Base-by-base conservation (phyloP, 2,329 filamentous ascomycete species). In the Fragosphaeria purpurea region DNA sequence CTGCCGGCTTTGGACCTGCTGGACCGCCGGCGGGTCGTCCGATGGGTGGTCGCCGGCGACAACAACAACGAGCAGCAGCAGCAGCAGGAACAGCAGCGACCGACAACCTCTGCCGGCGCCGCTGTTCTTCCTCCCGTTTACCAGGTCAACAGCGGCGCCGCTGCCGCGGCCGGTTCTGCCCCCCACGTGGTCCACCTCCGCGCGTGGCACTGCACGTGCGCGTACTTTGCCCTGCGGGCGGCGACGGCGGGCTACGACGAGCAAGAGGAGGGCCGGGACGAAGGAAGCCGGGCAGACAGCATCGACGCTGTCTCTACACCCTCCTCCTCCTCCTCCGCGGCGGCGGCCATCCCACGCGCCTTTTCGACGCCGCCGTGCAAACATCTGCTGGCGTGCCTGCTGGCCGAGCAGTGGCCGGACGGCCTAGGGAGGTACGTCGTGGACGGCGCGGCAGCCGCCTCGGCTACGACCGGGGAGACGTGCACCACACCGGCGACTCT, bases 201-300 rank as follows among this genome's bases (percentile, higher is more conserved):
- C 1, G 80, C 84, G 1, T 97, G 93, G 93, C 89, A 85, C 65
- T 98, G 93, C 66, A 87, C 81, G 1, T 98, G 93, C 69, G 85
- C 89, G 4, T 83, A 82, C 1, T 97, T 97, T 65, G 76, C 84
- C 0, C 83, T 94, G 55, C 73, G 42, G n/a, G 34, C 46, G 35
- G 46, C 39, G 12, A 33, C 47, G 33, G 46, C 5, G 31, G 53
- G 41, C 30, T 54, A 50, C 37, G 42, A 22, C 31, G 47, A 30
- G 34, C 44, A 41, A 10, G 50, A 51, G 10, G 41, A 45, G n/a
- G 52, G 54, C 45, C 44, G 55, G n/a, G 47, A 32, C 41, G 42
- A 12, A n/a, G 34, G 11, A 50, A 54, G 22, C 42, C 22, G 22
- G 22, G 22, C 22, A 22, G 41, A 6, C 30, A 31, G n/a, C 50